Evolutionary conservation across 345 rosid species (phyloP).

Genomic region (Brassica rapa): DNA sequence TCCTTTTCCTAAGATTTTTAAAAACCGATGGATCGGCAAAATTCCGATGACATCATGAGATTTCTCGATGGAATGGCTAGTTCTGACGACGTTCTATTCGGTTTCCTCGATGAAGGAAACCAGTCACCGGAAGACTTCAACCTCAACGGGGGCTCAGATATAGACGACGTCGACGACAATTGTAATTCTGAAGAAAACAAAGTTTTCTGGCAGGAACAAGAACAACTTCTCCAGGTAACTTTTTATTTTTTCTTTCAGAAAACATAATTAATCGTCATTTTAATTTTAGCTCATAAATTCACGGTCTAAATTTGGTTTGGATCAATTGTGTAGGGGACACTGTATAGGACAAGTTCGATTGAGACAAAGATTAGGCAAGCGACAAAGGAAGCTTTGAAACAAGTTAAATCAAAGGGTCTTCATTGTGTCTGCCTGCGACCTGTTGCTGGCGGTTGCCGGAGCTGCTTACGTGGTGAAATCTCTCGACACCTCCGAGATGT

Average conservation of each 20-base stretch:
- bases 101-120: conserved; percentile 49
- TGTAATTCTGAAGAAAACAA: conserved; percentile 49
- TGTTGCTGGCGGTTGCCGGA: conserved; percentile 58
- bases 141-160: conserved; percentile 23
- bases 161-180: conserved; percentile 26
- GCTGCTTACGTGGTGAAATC: conserved; percentile 56
- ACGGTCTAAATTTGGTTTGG: conserved; percentile 3
- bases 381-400: conserved; percentile 56
- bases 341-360: conserved; percentile 58
- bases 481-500: conserved; percentile 53
- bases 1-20: conserved; percentile 6
- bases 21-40: conserved; percentile 37
- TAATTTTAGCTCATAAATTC: not conserved
- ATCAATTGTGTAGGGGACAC: conserved; percentile 52
- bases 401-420: conserved; percentile 36
- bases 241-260: not conserved
- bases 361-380: conserved; percentile 72
- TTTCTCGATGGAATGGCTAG: conserved; percentile 58
- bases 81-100: conserved; percentile 61
- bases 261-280: not conserved
- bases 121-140: conserved; percentile 38
- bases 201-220: conserved; percentile 75
- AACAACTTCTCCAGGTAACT: conserved; percentile 70
- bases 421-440: conserved; percentile 55
- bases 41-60: conserved; percentile 51